A percentile compares a stretch with the other conserved stretches of the same genome.
Evolutionary conservation across 2,329 filamentous ascomycete species (phyloP).

Genomic region (Calonectria pteridis): DNA sequence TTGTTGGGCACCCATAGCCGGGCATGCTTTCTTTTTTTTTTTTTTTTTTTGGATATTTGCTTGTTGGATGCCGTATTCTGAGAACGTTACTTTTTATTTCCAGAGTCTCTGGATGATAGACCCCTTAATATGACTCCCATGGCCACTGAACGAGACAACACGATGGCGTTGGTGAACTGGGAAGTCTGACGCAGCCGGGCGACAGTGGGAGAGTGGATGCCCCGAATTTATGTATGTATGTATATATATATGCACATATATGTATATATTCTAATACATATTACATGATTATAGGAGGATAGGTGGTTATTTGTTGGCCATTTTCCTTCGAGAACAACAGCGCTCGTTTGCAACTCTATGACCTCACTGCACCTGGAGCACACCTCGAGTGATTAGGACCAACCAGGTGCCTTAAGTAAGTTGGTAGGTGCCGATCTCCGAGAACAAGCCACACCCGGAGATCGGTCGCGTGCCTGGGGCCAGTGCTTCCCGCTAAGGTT

Average conservation of each 20-base stretch:
- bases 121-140: not conserved
- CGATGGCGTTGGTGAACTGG: not conserved
- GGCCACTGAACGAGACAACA: not conserved
- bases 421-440: not conserved
- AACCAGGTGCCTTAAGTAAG: not conserved
- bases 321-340: no score
- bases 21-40: not conserved
- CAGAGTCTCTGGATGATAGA: not conserved
- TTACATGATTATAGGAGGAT: not conserved
- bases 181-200: not conserved
- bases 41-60: not conserved
- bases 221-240: no score
- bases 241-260: not conserved
- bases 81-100: not conserved
- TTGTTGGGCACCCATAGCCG: not conserved
- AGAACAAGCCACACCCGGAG: not conserved
- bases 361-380: not conserved
- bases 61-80: not conserved
- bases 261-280: not conserved
- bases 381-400: no score
- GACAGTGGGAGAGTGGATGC: not conserved
- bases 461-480: not conserved
- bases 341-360: not conserved
- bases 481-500: not conserved
- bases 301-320: not conserved